Evolutionary conservation across 2,329 filamentous ascomycete species (phyloP).

Genomic region (Beauveria rudraprayagi): DNA sequence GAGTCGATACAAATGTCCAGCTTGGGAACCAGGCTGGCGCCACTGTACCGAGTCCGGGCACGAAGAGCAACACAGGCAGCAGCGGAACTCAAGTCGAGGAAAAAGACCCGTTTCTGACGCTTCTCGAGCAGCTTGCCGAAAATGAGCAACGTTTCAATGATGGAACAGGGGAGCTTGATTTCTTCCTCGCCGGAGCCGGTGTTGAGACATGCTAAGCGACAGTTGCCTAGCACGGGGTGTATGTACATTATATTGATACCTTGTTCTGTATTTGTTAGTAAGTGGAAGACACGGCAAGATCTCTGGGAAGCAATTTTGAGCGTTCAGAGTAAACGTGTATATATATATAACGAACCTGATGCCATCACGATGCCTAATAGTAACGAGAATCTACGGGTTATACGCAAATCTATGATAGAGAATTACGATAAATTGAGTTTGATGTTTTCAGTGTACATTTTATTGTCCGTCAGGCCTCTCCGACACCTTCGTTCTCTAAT

Average conservation of each 20-base stretch:
- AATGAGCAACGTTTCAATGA: constrained; percentile 57
- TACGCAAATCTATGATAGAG: too few relatives aligned
- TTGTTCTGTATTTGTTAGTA: background rate
- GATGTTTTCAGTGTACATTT: background rate
- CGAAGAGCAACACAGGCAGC: constrained; percentile 41
- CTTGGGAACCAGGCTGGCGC: constrained; percentile 29
- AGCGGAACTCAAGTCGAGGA: constrained; percentile 49
- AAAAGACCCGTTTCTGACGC: constrained; percentile 71
- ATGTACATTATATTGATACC: background rate
- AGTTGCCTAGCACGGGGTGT: background rate
- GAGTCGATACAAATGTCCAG: constrained; percentile 30
- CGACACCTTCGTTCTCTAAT: constrained; percentile 24
- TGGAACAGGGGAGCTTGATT: constrained; percentile 69
- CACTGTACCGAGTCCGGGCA: constrained; percentile 36
- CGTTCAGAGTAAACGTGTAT: background rate
- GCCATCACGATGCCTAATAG: background rate
- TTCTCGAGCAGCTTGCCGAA: constrained; percentile 75
- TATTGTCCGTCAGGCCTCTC: constrained; percentile 18
- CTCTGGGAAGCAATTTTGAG: background rate
- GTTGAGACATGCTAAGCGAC: constrained; percentile 8
- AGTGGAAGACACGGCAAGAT: background rate
- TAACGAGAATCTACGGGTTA: too few relatives aligned
- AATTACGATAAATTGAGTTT: background rate
- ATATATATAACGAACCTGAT: background rate
- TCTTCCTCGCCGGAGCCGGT: constrained; percentile 48